These are phyloP conservation scores for Saturnispora halmiae DNA, from an alignment of 805 yeast genomes.

Conservation along the genomic window DNA sequence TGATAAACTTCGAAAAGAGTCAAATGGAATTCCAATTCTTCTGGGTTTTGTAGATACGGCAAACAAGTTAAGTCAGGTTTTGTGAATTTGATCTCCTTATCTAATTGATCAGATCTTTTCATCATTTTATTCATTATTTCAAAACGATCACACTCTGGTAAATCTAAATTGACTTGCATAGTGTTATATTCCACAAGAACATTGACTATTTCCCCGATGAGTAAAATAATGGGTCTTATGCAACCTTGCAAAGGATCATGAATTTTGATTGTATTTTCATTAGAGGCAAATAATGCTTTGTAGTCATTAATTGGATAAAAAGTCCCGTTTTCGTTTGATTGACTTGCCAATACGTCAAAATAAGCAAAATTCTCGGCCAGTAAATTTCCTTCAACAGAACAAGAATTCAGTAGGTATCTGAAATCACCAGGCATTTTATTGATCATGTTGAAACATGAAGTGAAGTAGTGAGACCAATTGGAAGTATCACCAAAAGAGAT, in stretches of 20 bases:
- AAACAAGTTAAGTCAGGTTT: slow-evolving; percentile 18
- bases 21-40: slow-evolving; percentile 25
- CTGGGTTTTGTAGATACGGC: slow-evolving; percentile 15
- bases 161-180: slow-evolving; percentile 15
- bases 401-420: slow-evolving; percentile 20
- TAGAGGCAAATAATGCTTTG: slow-evolving; percentile 21
- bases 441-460: slow-evolving; percentile 21
- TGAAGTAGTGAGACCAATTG: slow-evolving; percentile 30
- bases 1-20: slow-evolving; percentile 30
- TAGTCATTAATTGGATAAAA: slow-evolving; percentile 29
- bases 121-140: slow-evolving; percentile 16
- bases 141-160: slow-evolving; percentile 19
- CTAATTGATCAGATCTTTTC: slow-evolving; percentile 15
- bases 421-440: slow-evolving; percentile 24
- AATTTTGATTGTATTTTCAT: slow-evolving; percentile 12
- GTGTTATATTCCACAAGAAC: slow-evolving; percentile 20
- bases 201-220: slow-evolving; percentile 33
- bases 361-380: slow-evolving; percentile 32
- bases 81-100: slow-evolving; percentile 14
- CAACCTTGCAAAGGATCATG: slow-evolving; percentile 37
- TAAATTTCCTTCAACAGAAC: slow-evolving; percentile 29
- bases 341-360: slow-evolving; percentile 33
- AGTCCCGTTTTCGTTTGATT: slow-evolving; percentile 32
- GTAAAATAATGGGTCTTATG: slow-evolving; percentile 29
- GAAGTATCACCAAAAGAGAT: slow-evolving; percentile 27